Evolutionary conservation across 768 basidiomycete species (phyloP), one percentile per base, ranked within the genome.

Genomic region (Auriscalpium vulgare): DNA sequence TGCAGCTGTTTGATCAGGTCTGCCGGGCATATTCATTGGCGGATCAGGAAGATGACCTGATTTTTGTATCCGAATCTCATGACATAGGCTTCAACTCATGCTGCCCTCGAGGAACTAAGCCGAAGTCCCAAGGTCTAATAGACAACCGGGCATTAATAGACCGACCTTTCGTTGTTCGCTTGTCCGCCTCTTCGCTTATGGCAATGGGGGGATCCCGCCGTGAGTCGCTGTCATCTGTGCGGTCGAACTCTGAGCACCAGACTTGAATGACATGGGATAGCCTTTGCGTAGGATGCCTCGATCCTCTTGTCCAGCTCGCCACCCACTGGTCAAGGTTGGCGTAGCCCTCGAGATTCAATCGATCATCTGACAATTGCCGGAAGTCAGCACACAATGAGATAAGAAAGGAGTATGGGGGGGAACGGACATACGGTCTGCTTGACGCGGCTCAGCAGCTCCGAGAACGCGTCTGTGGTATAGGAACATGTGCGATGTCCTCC

Each of bases 11-110:
- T 80, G 58, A 95, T 80, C 95, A 97, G 9, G 81, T 87, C 50
- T 88, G 83, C 44, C 95, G 83, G 0, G 95, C 93, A 63, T 90
- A 83, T 69, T 98, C 95, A 97, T 91, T 57, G 97, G 97, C 29
- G 97, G 97, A 68, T 98, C 95, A 98, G 78, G 75, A 97, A 98
- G 70, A 99, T 97, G 60, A 97, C 92, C 68, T 99, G 97, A 67
- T 99, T 97, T n/a, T 67, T 95, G 90, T 79, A 98, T 97, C 71
- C 95, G 83, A 60, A 98, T 90, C 69, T 98, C 95, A 69, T 98
- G 8, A 95, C 78, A 97, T 87, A 0, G 93, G 90, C 62, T 89
- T 86, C 61, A 97, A 69, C 2, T 76, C 79, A 95, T 83, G 58
- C 80, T 79, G 13, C 81, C 81, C 64, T 92, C 90, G 64, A 85